Percentiles rank a stretch among this genome's conserved stretches.
Conservation (phyloP, 176 grass and related monocot genomes). For the Carex scoparia region DNA sequence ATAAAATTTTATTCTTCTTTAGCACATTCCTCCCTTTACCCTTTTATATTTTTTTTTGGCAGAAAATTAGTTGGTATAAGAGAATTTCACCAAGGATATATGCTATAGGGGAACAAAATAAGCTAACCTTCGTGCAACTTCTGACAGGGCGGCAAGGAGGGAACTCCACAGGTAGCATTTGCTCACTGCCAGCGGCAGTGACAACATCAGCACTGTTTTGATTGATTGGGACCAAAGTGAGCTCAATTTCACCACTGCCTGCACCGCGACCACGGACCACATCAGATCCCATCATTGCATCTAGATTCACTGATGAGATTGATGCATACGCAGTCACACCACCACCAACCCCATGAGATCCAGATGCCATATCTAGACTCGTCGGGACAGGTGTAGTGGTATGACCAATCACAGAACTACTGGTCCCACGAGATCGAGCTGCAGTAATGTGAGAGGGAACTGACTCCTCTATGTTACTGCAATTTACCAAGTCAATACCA, state of each 20-base stretch:
- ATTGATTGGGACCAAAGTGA: slow-evolving; percentile 30
- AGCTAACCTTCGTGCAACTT: slow-evolving; percentile 87
- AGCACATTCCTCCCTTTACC: neutral
- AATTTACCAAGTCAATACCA: slow-evolving; percentile 59
- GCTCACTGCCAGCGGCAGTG: slow-evolving; percentile 43
- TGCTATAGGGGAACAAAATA: neutral
- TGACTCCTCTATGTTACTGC: neutral
- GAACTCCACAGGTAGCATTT: slow-evolving; percentile 38
- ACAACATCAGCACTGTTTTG: slow-evolving; percentile 38
- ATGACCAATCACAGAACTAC: slow-evolving; percentile 1
- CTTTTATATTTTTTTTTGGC: neutral
- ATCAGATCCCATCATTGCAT: neutral
- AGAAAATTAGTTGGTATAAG: neutral
- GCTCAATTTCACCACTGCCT: slow-evolving; percentile 38
- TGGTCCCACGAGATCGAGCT: neutral
- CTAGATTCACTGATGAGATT: neutral
- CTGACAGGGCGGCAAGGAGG: slow-evolving; percentile 58
- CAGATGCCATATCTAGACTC: neutral
- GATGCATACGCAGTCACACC: neutral
- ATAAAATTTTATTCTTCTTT: slow-evolving; percentile 24
- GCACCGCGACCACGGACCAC: neutral
- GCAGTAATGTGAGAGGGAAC: neutral
- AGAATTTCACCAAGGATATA: neutral
- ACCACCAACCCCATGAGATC: neutral
- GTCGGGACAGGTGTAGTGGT: neutral